Conservation (phyloP, 2,329 filamentous ascomycete genomes). For the Myrmaecium sp. region DNA sequence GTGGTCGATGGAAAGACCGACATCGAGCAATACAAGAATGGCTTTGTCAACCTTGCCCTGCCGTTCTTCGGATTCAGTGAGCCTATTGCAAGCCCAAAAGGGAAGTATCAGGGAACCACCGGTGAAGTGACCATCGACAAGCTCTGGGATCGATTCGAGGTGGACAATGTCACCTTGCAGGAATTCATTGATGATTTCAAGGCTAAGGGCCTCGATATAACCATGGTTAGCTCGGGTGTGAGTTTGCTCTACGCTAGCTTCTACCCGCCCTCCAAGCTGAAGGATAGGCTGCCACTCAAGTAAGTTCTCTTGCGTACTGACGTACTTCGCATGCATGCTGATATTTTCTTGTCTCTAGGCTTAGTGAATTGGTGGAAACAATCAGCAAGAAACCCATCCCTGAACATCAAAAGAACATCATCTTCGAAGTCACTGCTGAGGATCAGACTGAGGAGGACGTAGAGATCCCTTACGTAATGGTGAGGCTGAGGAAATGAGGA, state of each 20-base stretch:
- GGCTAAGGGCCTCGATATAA: slow-evolving; percentile 62
- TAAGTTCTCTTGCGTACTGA: slow-evolving; percentile 25
- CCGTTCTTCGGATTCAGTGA: slow-evolving; percentile 98
- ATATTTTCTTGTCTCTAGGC: slow-evolving; percentile 31
- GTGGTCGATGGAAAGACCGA: slow-evolving; percentile 91
- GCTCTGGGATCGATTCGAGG: slow-evolving; percentile 94
- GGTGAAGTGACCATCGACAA: slow-evolving; percentile 76
- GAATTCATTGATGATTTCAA: slow-evolving; percentile 75
- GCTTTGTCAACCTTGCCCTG: slow-evolving; percentile 88
- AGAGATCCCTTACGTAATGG: slow-evolving; percentile 91
- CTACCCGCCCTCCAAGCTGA: slow-evolving; percentile 66
- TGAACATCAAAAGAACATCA: slow-evolving; percentile 81
- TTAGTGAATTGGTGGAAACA: slow-evolving; percentile 73
- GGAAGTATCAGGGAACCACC: slow-evolving; percentile 64
- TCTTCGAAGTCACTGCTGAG: slow-evolving; percentile 90
- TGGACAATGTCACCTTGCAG: slow-evolving; percentile 66
- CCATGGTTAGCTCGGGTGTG: slow-evolving; percentile 94
- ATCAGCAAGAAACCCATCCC: slow-evolving; percentile 89
- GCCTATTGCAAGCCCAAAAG: slow-evolving; percentile 85
- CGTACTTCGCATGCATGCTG: slow-evolving; percentile 6
- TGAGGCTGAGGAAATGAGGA: slow-evolving; percentile 46
- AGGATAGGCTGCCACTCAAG: slow-evolving; percentile 61
- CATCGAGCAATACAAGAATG: slow-evolving; percentile 98
- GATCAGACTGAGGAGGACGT: slow-evolving; percentile 83
- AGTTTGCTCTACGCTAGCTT: slow-evolving; percentile 89